phyloP scores from a whole-genome alignment of 306 rosid genomes.

The Fragaria nilgerrensis region DNA sequence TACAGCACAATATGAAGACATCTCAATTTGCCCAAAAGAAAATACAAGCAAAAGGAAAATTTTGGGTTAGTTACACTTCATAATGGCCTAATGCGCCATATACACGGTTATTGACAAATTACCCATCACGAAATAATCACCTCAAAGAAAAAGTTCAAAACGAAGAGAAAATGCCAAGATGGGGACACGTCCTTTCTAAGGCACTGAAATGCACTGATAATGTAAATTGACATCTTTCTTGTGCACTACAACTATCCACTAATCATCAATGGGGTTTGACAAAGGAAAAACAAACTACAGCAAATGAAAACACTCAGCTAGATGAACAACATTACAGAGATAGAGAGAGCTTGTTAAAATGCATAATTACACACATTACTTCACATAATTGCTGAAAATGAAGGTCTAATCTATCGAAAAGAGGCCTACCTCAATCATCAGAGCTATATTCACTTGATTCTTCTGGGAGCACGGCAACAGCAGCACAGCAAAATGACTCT shows the following conservation, averaged over 20 bases:
- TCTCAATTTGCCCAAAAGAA: too few relatives aligned
- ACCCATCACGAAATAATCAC: background rate
- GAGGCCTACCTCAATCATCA: constrained; percentile 44
- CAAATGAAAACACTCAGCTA: background rate
- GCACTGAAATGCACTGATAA: background rate
- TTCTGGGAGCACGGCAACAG: constrained; percentile 60
- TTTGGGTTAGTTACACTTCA: background rate
- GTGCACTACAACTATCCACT: background rate
- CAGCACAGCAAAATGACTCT: constrained; percentile 88
- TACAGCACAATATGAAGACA: background rate
- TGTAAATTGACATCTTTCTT: background rate
- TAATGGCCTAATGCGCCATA: background rate
- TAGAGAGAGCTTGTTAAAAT: background rate
- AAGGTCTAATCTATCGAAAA: background rate
- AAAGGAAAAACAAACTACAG: background rate
- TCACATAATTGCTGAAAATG: background rate
- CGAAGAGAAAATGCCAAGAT: background rate
- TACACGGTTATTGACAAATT: background rate
- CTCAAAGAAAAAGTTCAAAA: background rate
- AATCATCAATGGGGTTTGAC: background rate
- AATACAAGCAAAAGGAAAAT: background rate
- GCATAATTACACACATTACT: constrained; percentile 12
- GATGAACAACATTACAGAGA: background rate
- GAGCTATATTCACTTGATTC: constrained; percentile 89
- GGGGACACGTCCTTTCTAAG: background rate